phyloP scores from a whole-genome alignment of 257 asterid species.

The Nicotiana tabacum region DNA sequence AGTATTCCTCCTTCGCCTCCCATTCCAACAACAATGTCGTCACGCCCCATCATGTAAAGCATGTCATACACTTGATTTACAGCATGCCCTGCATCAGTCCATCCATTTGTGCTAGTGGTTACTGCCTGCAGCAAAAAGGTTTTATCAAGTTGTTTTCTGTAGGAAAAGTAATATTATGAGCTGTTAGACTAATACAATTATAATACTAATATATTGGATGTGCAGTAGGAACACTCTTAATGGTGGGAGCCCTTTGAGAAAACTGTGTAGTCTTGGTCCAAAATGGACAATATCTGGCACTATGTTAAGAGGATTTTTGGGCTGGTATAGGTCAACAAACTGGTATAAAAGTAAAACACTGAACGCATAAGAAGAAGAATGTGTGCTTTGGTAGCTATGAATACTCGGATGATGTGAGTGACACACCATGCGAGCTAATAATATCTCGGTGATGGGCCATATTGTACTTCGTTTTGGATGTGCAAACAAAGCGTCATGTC shows the following conservation, averaged over 20 bases:
- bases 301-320: not conserved
- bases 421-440: too few relatives aligned
- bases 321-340: not conserved
- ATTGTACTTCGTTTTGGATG: too few relatives aligned
- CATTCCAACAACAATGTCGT: constrained; percentile 75
- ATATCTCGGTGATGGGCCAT: too few relatives aligned
- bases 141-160: not conserved
- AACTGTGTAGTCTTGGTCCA: not conserved
- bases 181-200: not conserved
- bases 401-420: not conserved
- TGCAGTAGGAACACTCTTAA: not conserved
- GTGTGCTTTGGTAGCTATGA: not conserved
- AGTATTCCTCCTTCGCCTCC: constrained; percentile 93
- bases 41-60: constrained; percentile 92
- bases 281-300: not conserved
- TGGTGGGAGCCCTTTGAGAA: not conserved
- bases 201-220: not conserved
- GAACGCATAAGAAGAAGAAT: not conserved
- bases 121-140: constrained; percentile 50
- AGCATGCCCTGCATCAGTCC: constrained; percentile 76
- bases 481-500: too few relatives aligned
- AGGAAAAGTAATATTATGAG: not conserved
- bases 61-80: constrained; percentile 74
- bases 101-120: constrained; percentile 63
- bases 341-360: not conserved